Evolutionary conservation across 371 early-diverging fungal species (phyloP).

Genomic region (Massospora cicadina): DNA sequence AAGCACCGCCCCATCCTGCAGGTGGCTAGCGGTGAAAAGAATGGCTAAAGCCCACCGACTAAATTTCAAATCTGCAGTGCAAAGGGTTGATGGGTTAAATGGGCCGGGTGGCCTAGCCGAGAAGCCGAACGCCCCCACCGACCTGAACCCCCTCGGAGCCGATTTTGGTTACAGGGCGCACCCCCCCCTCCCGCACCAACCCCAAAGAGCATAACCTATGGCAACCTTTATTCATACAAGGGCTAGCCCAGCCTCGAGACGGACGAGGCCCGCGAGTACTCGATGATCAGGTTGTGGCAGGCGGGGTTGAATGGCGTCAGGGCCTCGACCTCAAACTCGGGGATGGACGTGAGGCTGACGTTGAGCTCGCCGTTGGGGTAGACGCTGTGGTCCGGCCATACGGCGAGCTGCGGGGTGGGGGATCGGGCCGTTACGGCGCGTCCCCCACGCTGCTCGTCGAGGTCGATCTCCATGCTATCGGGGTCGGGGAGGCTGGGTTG

Average conservation of each 20-base stretch:
- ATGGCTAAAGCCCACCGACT: no score
- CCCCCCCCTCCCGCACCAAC: no score
- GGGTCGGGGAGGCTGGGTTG: neutral
- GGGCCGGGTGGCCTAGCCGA: no score
- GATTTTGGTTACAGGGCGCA: no score
- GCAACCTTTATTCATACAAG: neutral
- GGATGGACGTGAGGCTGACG: neutral
- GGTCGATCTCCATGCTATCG: neutral
- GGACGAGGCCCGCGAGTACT: slow-evolving; percentile 1
- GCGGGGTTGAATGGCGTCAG: neutral
- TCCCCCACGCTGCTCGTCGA: neutral
- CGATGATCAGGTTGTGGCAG: neutral
- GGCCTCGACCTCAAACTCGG: slow-evolving; percentile 5
- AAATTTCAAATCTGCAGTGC: no score
- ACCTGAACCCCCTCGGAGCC: no score
- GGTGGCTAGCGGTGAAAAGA: no score
- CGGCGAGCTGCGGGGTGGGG: neutral
- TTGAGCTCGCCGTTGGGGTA: neutral
- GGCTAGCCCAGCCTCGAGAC: slow-evolving; percentile 1
- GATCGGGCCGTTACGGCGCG: neutral
- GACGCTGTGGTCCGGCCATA: neutral
- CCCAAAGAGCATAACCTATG: no score
- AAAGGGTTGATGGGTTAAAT: no score
- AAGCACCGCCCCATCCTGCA: no score
- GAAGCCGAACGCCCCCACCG: no score